Evolutionary conservation across 1,284 basidiomycete genomes (phyloP), one percentile per base, ranked within the genome.

Genomic region (Wolfiporia cocos): DNA sequence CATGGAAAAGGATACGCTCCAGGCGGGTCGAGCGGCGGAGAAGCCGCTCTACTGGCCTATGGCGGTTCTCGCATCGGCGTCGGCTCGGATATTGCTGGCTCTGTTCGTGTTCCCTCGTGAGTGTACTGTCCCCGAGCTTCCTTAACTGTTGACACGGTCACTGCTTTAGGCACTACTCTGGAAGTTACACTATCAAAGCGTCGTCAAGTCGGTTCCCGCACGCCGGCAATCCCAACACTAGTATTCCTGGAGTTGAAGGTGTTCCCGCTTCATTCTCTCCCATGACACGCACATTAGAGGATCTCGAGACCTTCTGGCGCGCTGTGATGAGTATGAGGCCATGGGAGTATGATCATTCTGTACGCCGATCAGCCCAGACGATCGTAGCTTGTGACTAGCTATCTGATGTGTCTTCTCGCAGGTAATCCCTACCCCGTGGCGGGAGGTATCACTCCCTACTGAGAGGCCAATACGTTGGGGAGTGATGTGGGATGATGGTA

Each of bases 31-130:
- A 76, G 74, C 0, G 84, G 85, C 9, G 86, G 86, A 5, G 86
- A 87, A 57, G 78, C 70, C 0, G 84, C 83, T 1, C 64, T 87
- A 1, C 65, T 88, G 20, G 82, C 78, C 0, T 75, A 68, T 43
- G 82, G 85, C 21, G 86, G 83, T 0, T 78, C 78, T 3, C 72
- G 80, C 9, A 64, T 89, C 23, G 88, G 87, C 2, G 73, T 90
- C 45, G 88, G 87, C 5, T 78, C 77, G 6, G 86, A 89, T 54
- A 77, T 87, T 44, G 74, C 71, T 24, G 85, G 84, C 10, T 83
- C 79, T 21, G 71, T 92, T 19, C 71, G 88, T 2, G 78, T 85
- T 17, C 88, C 89, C 0, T 77, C 86, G 6, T 78, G 76, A 50
- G 89, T 81, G 71, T n/a, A n/a, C n/a, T 20, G 50, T 63, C 7